phyloP scores from a whole-genome alignment of 352 stramenopile species.

The Phytophthora citricola region DNA sequence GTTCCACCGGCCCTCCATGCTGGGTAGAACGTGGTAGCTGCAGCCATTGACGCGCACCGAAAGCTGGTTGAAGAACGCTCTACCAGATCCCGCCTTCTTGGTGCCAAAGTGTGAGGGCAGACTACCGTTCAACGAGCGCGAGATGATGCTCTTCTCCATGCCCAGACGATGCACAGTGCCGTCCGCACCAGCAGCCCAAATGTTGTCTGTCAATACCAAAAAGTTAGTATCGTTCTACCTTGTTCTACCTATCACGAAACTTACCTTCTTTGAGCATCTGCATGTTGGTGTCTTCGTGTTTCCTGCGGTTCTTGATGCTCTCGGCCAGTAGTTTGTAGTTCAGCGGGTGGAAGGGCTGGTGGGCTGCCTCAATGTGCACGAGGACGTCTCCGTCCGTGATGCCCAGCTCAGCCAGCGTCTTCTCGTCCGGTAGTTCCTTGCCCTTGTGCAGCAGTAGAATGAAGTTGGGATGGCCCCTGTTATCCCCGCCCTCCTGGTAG shows the following conservation, averaged over 20 bases:
- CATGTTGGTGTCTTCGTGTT: conserved; percentile 83
- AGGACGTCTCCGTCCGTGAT: conserved; percentile 69
- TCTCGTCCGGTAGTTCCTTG: conserved; percentile 87
- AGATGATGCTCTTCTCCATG: conserved; percentile 87
- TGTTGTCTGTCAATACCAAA: conserved; percentile 59
- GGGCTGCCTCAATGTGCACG: conserved; percentile 85
- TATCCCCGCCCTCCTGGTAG: conserved; percentile 82
- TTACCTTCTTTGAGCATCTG: conserved; percentile 81
- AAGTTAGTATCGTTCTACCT: conserved; percentile 15
- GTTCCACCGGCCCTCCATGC: conserved; percentile 89
- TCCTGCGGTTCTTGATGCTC: conserved; percentile 75
- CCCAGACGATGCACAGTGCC: conserved; percentile 84
- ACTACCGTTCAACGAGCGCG: conserved; percentile 53
- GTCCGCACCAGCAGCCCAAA: conserved; percentile 80
- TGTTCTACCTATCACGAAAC: background rate
- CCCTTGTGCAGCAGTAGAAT: conserved; percentile 88
- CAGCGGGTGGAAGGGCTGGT: conserved; percentile 88
- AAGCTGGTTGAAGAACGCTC: conserved; percentile 89
- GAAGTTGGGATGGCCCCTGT: conserved; percentile 54
- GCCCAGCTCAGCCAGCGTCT: conserved; percentile 76
- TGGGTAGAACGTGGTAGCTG: conserved; percentile 86
- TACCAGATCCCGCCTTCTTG: conserved; percentile 61
- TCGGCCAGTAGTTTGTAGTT: conserved; percentile 88
- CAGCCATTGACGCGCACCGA: conserved; percentile 88
- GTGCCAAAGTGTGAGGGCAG: conserved; percentile 58